These are phyloP conservation scores for Ogataea pignaliae DNA, from an alignment of 805 yeast species.

Conservation along the genomic window DNA sequence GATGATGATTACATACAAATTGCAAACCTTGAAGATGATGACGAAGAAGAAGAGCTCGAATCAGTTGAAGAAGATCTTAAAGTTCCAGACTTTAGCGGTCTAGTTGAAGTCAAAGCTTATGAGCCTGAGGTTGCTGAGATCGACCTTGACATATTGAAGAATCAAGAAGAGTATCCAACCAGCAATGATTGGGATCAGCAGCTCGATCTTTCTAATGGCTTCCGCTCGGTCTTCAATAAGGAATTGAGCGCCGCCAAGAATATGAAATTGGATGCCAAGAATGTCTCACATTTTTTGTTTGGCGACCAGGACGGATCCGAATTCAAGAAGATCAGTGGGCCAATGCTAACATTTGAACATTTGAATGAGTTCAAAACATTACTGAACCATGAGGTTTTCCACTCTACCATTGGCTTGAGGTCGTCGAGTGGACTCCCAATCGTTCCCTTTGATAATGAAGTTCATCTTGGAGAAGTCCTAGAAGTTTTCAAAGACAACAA, in stretches of 20 bases:
- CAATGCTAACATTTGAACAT: slow-evolving; percentile 5
- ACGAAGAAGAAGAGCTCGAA: not conserved
- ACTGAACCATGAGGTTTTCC: slow-evolving; percentile 12
- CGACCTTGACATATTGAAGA: slow-evolving; percentile 39
- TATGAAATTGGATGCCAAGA: slow-evolving; percentile 14
- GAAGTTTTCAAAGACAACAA: slow-evolving; percentile 8
- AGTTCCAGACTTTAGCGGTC: slow-evolving; percentile 25
- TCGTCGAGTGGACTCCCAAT: slow-evolving; percentile 33
- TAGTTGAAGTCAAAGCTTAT: slow-evolving; percentile 59
- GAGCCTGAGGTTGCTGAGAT: slow-evolving; percentile 57
- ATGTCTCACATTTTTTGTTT: slow-evolving; percentile 19
- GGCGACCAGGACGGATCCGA: slow-evolving; percentile 12
- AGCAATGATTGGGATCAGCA: slow-evolving; percentile 65
- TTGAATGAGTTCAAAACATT: slow-evolving; percentile 5
- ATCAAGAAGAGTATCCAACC: slow-evolving; percentile 41
- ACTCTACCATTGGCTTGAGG: slow-evolving; percentile 6
- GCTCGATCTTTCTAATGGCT: slow-evolving; percentile 46
- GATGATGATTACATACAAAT: slow-evolving; percentile 3
- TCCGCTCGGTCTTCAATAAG: slow-evolving; percentile 35
- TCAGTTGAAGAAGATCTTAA: not conserved
- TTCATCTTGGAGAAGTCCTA: slow-evolving; percentile 30
- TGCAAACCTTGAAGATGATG: not conserved
- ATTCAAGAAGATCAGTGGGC: slow-evolving; percentile 6
- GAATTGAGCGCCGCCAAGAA: slow-evolving; percentile 11
- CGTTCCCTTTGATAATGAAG: slow-evolving; percentile 25